Evolutionary conservation across 2,329 filamentous ascomycete genomes (phyloP).

Genomic region (Colletotrichum abscissum): DNA sequence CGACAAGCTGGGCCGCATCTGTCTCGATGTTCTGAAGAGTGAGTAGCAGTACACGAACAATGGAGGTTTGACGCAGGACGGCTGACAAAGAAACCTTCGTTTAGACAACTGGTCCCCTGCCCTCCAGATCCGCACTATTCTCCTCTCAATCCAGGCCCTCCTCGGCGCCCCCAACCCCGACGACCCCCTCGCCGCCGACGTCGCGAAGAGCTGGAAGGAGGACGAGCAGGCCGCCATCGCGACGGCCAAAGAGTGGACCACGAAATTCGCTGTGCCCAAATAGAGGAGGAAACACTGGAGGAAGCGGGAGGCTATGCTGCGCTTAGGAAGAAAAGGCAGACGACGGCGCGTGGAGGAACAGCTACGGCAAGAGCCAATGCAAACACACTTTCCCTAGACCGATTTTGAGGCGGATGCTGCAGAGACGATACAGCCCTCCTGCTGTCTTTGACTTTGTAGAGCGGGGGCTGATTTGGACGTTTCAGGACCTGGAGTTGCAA

Average conservation of each 20-base stretch:
- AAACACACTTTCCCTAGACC: neutral
- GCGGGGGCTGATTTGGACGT: neutral
- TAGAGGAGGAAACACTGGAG: neutral
- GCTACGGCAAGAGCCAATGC: neutral
- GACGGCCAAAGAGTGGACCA: conserved; percentile 93
- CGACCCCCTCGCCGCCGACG: conserved; percentile 97
- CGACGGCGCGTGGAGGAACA: conserved; percentile 3
- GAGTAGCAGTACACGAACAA: conserved; percentile 44
- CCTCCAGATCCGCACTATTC: conserved; percentile 95
- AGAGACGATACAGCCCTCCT: neutral
- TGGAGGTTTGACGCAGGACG: neutral
- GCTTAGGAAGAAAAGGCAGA: neutral
- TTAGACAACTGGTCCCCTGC: conserved; percentile 98
- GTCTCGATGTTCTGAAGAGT: conserved; percentile 98
- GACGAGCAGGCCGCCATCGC: conserved; percentile 92
- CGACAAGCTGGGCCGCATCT: conserved; percentile 96
- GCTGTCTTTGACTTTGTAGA: conserved; percentile 18
- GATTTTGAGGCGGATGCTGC: conserved; percentile 6
- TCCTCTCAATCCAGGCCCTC: conserved; percentile 97
- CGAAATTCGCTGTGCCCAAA: conserved; percentile 75
- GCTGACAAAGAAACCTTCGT: conserved; percentile 12
- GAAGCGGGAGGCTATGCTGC: neutral
- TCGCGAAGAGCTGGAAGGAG: conserved; percentile 98
- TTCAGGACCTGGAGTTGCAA: conserved; percentile 12
- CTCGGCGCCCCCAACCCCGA: conserved; percentile 97